Evolutionary conservation across 768 basidiomycete genomes (phyloP).

Genomic region (Xerocomus potaroensis): DNA sequence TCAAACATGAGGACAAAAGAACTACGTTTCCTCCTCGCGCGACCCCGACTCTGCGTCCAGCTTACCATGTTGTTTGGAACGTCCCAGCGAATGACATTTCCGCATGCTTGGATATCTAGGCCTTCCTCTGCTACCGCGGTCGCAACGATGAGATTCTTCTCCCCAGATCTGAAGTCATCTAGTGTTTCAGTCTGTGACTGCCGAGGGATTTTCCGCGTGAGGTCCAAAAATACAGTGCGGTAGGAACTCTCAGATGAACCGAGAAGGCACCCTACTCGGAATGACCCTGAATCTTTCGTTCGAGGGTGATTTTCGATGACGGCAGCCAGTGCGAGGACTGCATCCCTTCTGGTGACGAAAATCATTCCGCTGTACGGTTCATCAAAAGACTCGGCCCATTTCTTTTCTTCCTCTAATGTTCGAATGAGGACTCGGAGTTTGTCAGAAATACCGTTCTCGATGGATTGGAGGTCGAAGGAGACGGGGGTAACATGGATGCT

Average conservation of each 20-base stretch:
- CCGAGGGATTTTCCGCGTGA: slow-evolving; percentile 54
- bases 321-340: slow-evolving; percentile 63
- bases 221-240: slow-evolving; percentile 63
- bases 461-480: slow-evolving; percentile 48
- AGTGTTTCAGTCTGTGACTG: slow-evolving; percentile 54
- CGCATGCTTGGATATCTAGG: slow-evolving; percentile 78
- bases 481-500: slow-evolving; percentile 40
- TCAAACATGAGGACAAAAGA: slow-evolving; percentile 74
- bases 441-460: slow-evolving; percentile 49
- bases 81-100: slow-evolving; percentile 81
- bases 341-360: slow-evolving; percentile 74
- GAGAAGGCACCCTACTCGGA: slow-evolving; percentile 58
- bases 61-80: slow-evolving; percentile 69
- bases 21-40: slow-evolving; percentile 65
- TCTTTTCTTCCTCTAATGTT: slow-evolving; percentile 54
- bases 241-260: slow-evolving; percentile 57
- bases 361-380: slow-evolving; percentile 68
- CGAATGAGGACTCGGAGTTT: slow-evolving; percentile 56
- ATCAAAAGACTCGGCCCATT: slow-evolving; percentile 41
- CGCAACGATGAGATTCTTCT: slow-evolving; percentile 67
- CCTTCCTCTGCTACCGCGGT: slow-evolving; percentile 87
- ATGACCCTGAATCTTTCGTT: slow-evolving; percentile 37
- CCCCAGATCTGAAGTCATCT: slow-evolving; percentile 60
- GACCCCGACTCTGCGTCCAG: slow-evolving; percentile 80
- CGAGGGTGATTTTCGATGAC: slow-evolving; percentile 56